Evolutionary conservation across 2,329 filamentous ascomycete species (phyloP), one percentile per base, ranked within the genome.

Genomic region (Aureobasidium leucospermi): DNA sequence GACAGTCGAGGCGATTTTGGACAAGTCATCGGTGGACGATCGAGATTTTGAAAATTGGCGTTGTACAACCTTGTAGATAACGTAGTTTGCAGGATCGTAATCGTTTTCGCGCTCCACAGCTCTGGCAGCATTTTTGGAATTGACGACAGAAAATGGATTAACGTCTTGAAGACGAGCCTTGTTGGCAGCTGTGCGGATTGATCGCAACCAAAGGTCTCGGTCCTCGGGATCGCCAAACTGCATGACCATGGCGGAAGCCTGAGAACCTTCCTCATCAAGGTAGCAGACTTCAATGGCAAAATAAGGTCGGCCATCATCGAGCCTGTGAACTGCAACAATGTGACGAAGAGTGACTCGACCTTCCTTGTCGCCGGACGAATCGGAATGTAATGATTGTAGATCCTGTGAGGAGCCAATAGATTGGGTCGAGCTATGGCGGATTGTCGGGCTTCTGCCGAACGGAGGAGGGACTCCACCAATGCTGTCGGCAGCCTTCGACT

Each of bases 221-320:
- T 89, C 86, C 60, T 85, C 79, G 4, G 81, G 80, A 63, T 86
- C 84, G 58, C 78, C 77, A 41, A 87, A 80, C 66, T 87, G 85
- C 62, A 88, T 76, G 43, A 84, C 84, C 69, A 88, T 80, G 15
- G 82, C 80, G 3, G 83, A 82, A 11, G 82, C 78, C 61, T 84
- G 81, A 63, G 82, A 78, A 8, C 78, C 78, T 42, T 85, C 81
- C 62, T 88, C 85, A 65, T 89, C 86, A 58, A 88, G 70, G 67
- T 85, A 85, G 58, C 84, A 84, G 8, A 89, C 78, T 66, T 89
- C 86, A 39, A 88, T 79, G 19, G 82, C 84, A 65, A 85, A 85
- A 63, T 84, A 85, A 1, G 85, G 83, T 53, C 83, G 78, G 16
- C 84, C 85, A 67, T 88, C 86, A 64, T 88, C 86, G 43, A 87